phyloP scores from a whole-genome alignment of 805 yeast genomes.

The Kodamaea laetipori region DNA sequence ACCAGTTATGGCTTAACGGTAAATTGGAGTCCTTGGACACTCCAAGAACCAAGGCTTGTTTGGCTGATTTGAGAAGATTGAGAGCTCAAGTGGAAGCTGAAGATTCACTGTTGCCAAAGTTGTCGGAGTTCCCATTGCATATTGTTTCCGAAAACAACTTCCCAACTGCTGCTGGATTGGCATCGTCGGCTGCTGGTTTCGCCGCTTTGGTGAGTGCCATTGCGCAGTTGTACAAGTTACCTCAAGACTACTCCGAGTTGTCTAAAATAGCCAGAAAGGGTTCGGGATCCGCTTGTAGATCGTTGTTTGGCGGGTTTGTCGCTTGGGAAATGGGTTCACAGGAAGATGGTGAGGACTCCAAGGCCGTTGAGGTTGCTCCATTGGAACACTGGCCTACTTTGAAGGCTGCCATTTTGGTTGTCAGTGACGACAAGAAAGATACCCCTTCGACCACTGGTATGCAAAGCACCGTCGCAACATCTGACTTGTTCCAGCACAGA shows the following conservation, averaged over 20 bases:
- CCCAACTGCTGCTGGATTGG: constrained; percentile 99
- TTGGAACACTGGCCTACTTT: constrained; percentile 86
- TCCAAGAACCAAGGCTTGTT: constrained; percentile 68
- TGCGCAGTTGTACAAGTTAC: constrained; percentile 79
- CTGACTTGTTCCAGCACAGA: constrained; percentile 82
- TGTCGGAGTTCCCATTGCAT: constrained; percentile 67
- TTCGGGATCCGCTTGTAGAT: constrained; percentile 97
- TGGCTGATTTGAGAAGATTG: constrained; percentile 69
- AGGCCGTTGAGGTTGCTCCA: constrained; percentile 91
- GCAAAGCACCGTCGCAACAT: constrained; percentile 92
- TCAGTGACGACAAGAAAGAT: constrained; percentile 90
- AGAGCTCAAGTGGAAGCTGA: constrained; percentile 61
- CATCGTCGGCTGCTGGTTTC: constrained; percentile 97
- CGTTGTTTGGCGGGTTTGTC: constrained; percentile 94
- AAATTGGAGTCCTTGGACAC: constrained; percentile 67
- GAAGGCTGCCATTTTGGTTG: constrained; percentile 89
- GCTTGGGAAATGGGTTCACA: constrained; percentile 97
- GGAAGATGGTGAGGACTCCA: constrained; percentile 85
- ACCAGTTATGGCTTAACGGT: constrained; percentile 87
- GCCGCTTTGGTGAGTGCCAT: constrained; percentile 94
- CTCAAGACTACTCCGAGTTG: constrained; percentile 81
- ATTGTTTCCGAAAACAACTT: constrained; percentile 94
- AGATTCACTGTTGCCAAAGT: constrained; percentile 58
- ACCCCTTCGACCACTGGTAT: constrained; percentile 94
- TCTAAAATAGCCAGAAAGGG: constrained; percentile 97